Percentiles rank a stretch among this genome's conserved stretches.
Conservation (phyloP, 768 basidiomycete genomes). For the Tylopilus cervinicoccineus region DNA sequence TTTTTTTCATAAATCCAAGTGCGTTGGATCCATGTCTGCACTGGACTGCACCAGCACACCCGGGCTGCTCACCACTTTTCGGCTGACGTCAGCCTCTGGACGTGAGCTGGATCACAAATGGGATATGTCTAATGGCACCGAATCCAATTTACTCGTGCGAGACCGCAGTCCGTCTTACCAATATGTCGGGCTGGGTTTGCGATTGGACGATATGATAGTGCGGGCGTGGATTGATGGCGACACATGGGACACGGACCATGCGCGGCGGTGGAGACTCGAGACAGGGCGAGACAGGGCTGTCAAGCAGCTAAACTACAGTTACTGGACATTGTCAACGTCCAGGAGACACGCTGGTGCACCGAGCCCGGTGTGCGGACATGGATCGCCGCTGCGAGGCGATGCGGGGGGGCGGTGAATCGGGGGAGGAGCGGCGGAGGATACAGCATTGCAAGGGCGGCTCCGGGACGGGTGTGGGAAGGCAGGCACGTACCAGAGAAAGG, state of each 20-base stretch:
- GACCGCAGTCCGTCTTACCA: background rate
- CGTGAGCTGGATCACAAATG: too few relatives aligned
- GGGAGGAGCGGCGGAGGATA: background rate
- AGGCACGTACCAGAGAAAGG: conserved; percentile 17
- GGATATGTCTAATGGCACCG: background rate
- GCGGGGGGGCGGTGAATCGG: background rate
- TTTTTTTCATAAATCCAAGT: too few relatives aligned
- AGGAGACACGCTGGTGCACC: too few relatives aligned
- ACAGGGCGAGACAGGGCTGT: too few relatives aligned
- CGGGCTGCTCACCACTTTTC: too few relatives aligned
- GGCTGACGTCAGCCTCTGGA: too few relatives aligned
- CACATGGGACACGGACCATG: background rate
- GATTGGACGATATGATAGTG: too few relatives aligned
- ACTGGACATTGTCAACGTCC: too few relatives aligned
- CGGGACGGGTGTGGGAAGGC: conserved; percentile 11
- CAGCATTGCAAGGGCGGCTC: background rate
- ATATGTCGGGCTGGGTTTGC: too few relatives aligned
- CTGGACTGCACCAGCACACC: too few relatives aligned
- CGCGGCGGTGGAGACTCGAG: background rate
- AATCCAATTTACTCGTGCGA: background rate
- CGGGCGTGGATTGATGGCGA: too few relatives aligned
- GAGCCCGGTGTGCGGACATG: background rate
- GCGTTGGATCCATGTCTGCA: background rate
- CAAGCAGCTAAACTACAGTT: too few relatives aligned
- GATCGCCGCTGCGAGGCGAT: conserved; percentile 1